These are phyloP conservation scores for Ceratorhiza oryzae-sativae DNA, from an alignment of 1,284 basidiomycete genomes.

Conservation along the genomic window DNA sequence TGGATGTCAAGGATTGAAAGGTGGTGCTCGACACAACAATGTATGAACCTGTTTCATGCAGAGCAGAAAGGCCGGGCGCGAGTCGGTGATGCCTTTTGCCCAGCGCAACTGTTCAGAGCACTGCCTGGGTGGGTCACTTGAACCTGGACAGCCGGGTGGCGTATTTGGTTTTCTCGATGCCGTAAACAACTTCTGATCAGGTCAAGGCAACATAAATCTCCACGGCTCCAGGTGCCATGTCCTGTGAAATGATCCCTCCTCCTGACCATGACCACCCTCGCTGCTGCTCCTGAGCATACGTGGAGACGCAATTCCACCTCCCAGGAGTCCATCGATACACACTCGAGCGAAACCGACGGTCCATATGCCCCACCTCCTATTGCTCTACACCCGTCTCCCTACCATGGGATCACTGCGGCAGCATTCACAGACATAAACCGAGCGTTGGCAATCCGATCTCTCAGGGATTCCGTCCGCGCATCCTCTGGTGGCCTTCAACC, in stretches of 20 bases:
- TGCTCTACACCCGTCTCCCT: slow-evolving; percentile 19
- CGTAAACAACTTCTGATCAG: neutral
- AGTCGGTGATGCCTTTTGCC: neutral
- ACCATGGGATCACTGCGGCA: neutral
- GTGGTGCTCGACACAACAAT: neutral
- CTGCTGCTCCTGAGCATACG: neutral
- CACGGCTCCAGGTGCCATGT: neutral
- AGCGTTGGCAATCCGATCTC: slow-evolving; percentile 7
- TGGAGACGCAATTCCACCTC: neutral
- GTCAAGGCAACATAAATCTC: neutral
- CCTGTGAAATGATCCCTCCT: neutral
- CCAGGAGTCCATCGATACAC: neutral
- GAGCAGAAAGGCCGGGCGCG: neutral
- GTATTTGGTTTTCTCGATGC: neutral
- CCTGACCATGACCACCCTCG: neutral
- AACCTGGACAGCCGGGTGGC: neutral
- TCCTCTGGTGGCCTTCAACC: neutral
- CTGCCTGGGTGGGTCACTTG: neutral
- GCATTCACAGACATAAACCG: slow-evolving; percentile 31
- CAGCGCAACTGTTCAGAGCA: neutral
- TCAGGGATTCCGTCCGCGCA: slow-evolving; percentile 6
- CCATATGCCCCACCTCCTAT: neutral
- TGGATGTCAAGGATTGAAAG: neutral
- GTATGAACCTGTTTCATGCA: neutral
- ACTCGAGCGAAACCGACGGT: neutral